These are phyloP conservation scores for Astrocystis sublimbata DNA, from an alignment of 495 filamentous ascomycete species.

Conservation along the genomic window DNA sequence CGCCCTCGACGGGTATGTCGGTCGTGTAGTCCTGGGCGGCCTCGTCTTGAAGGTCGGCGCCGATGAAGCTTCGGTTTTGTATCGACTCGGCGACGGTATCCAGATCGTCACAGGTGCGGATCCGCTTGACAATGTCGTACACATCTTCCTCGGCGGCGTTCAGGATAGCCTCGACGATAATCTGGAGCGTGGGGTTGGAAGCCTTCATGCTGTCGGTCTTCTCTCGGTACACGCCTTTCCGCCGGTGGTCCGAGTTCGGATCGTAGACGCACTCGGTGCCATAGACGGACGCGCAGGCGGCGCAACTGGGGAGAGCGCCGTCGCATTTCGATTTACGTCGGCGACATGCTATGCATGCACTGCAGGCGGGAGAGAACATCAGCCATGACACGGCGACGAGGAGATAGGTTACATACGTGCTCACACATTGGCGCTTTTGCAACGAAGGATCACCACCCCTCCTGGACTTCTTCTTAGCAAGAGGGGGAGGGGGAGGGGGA, in stretches of 20 bases:
- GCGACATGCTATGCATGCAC: conserved; percentile 91
- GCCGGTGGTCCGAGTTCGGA: conserved; percentile 90
- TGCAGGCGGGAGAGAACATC: conserved; percentile 10
- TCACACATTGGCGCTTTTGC: conserved; percentile 84
- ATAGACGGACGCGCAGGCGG: conserved; percentile 93
- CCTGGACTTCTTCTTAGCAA: conserved; percentile 53
- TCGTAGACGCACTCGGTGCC: conserved; percentile 93
- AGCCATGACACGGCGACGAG: not conserved
- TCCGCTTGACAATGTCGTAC: conserved; percentile 76
- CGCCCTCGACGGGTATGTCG: conserved; percentile 63
- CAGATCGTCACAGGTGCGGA: conserved; percentile 87
- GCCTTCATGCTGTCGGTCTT: conserved; percentile 89
- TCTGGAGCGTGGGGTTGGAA: conserved; percentile 83
- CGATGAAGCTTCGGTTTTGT: conserved; percentile 49
- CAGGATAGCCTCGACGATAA: conserved; percentile 87
- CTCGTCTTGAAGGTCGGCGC: conserved; percentile 47
- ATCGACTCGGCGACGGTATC: conserved; percentile 87
- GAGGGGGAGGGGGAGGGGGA: conserved; percentile 24
- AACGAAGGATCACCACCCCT: conserved; percentile 50
- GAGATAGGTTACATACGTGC: conserved; percentile 52
- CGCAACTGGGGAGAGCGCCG: conserved; percentile 87
- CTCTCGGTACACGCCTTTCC: conserved; percentile 95
- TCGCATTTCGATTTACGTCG: conserved; percentile 93
- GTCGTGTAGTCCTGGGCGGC: conserved; percentile 41
- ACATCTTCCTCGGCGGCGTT: conserved; percentile 86